A percentile compares a stretch with the other conserved stretches of the same genome.
Conservation (phyloP, 176 grass and related monocot genomes). For the Phoenix dactylifera region DNA sequence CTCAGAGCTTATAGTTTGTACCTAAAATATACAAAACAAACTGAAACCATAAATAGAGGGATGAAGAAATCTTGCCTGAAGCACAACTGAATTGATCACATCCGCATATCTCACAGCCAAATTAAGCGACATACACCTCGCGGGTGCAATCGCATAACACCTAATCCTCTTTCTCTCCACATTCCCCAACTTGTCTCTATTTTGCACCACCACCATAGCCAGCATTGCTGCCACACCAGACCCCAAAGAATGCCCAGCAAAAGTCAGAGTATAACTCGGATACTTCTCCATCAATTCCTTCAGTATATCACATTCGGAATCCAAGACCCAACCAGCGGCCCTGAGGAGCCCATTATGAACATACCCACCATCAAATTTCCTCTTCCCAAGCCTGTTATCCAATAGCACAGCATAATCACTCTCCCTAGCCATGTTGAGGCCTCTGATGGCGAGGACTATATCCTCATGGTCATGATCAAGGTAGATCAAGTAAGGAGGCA, state of each 20-base stretch:
- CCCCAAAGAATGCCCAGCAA: conserved; percentile 65
- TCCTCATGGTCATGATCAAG: conserved; percentile 69
- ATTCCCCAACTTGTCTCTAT: conserved; percentile 62
- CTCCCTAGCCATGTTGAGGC: conserved; percentile 68
- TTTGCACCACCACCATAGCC: conserved; percentile 60
- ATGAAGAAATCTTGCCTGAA: conserved; percentile 37
- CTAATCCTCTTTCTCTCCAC: conserved; percentile 41
- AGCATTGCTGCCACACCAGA: conserved; percentile 74
- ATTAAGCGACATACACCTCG: conserved; percentile 87
- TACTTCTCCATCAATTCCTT: conserved; percentile 41
- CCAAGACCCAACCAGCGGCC: conserved; percentile 66
- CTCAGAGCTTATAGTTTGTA: neutral
- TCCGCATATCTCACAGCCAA: conserved; percentile 84
- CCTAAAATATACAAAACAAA: neutral
- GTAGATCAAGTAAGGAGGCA: conserved; percentile 81
- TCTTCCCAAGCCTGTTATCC: conserved; percentile 78
- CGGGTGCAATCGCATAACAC: conserved; percentile 71
- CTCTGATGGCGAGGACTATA: conserved; percentile 64
- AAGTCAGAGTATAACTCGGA: conserved; percentile 63
- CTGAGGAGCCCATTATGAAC: conserved; percentile 84
- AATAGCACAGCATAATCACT: conserved; percentile 70
- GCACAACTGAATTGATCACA: conserved; percentile 80
- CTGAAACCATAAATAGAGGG: neutral
- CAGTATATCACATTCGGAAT: conserved; percentile 58
- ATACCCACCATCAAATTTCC: conserved; percentile 68